Evolutionary conservation across 805 yeast genomes (phyloP).

Genomic region (Wickerhamiella slavikovae): DNA sequence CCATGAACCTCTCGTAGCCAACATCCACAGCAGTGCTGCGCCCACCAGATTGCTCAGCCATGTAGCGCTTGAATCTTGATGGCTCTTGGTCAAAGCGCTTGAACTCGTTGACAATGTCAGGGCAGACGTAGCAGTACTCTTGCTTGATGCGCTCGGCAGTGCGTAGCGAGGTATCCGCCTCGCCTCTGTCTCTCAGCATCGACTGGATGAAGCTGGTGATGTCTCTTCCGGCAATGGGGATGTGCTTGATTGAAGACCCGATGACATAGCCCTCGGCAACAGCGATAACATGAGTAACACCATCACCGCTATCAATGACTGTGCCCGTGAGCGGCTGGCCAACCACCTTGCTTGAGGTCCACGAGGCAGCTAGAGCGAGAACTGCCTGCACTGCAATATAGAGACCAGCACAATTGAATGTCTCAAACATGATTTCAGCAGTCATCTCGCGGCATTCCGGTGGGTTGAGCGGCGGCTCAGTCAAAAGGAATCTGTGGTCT

Average conservation of each 20-base stretch:
- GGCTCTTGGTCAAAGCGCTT: constrained; percentile 86
- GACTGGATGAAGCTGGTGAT: constrained; percentile 87
- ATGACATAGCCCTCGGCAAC: constrained; percentile 98
- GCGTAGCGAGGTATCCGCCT: constrained; percentile 74
- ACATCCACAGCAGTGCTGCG: constrained; percentile 59
- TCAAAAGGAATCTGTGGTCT: constrained; percentile 83
- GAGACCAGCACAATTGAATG: constrained; percentile 95
- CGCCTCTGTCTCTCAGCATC: constrained; percentile 90
- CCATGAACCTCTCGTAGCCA: constrained; percentile 93
- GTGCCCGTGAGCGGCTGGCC: constrained; percentile 96
- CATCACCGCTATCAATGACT: constrained; percentile 96
- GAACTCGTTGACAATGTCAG: constrained; percentile 93
- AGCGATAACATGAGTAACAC: constrained; percentile 97
- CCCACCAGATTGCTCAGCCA: constrained; percentile 47
- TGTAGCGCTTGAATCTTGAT: constrained; percentile 79
- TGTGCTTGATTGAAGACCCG: constrained; percentile 90
- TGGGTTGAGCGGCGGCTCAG: constrained; percentile 98
- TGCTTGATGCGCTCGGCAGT: constrained; percentile 96
- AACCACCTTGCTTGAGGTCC: constrained; percentile 91
- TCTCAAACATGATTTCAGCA: constrained; percentile 97
- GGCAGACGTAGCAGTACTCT: constrained; percentile 91
- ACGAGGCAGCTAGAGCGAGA: constrained; percentile 91
- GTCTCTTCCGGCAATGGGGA: constrained; percentile 97
- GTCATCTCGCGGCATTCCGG: constrained; percentile 98
- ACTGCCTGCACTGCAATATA: constrained; percentile 99